Base-by-base conservation (phyloP, 2,329 filamentous ascomycete genomes). In the Pezizomycotina sp. region DNA sequence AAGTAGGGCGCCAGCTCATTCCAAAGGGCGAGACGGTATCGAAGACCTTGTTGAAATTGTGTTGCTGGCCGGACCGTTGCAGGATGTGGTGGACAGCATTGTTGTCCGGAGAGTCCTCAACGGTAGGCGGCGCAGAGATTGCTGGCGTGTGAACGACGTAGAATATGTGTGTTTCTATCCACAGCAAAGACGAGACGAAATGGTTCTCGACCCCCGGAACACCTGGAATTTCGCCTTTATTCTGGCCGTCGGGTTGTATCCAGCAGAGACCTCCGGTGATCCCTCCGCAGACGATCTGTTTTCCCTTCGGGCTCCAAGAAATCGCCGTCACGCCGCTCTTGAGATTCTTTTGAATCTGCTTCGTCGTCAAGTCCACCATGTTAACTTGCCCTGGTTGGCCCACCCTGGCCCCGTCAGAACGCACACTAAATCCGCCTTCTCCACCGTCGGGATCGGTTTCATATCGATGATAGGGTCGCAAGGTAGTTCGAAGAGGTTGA, bases 241-340 rank as follows among this genome's bases (percentile, higher is more conserved):
- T 65, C 25, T 68, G 68, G 29, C 86, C 86, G 49, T 81, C 71
- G 0, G 78, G 80, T 5, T 79, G 82, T 69, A 95, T 76, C 56
- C 93, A 84, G 37, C 69, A 68, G 34, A 77, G 74, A 8, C 73
- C 74, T 39, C 89, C 89, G 57, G 93, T 72, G 5, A 66, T 73
- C 49, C 89, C 63, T 10, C 91, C 89, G 48, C 81, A 84, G 27
- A 92, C 75, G 27, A 98, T 63, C 55, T 95, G 86, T 56, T 92
- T 98, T 29, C 89, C 89, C 54, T 76, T 81, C 43, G 72, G 77
- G 56, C 89, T 98, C 89, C 91, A 98, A 37, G 79, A 76, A 4
- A 81, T 68, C 51, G 78, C 89, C 53, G 75, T 83, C 18, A 92
- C 84, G 30, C 77, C 74, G 18, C 68, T 63, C 51, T 75, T 80